phyloP scores from a whole-genome alignment of 805 yeast species.

The Candida germanica region DNA sequence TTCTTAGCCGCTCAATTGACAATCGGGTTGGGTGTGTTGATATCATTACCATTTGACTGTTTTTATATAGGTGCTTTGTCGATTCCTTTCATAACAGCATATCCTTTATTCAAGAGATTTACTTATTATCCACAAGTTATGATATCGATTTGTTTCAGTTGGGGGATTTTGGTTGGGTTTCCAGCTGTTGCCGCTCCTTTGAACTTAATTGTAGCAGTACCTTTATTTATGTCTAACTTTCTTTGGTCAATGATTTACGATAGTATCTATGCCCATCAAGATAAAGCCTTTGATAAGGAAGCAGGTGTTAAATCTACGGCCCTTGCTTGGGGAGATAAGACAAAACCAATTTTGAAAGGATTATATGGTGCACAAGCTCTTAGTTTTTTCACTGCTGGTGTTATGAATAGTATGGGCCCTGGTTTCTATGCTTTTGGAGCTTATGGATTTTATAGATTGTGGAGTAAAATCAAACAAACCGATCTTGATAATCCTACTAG shows the following conservation, averaged over 20 bases:
- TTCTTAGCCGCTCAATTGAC: constrained; percentile 73
- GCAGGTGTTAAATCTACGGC: constrained; percentile 97
- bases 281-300: constrained; percentile 76
- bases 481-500: constrained; percentile 73
- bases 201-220: constrained; percentile 70
- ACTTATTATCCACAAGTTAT: constrained; percentile 93
- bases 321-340: constrained; percentile 82
- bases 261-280: constrained; percentile 97
- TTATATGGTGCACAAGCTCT: constrained; percentile 67
- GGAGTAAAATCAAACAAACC: constrained; percentile 66
- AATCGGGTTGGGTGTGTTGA: constrained; percentile 69
- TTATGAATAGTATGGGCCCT: constrained; percentile 79
- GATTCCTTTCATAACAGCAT: constrained; percentile 73
- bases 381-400: constrained; percentile 64
- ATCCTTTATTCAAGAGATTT: constrained; percentile 91
- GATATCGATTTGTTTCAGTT: constrained; percentile 78
- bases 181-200: constrained; percentile 90
- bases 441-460: constrained; percentile 66
- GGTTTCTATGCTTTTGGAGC: constrained; percentile 69
- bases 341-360: constrained; percentile 66
- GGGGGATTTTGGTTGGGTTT: constrained; percentile 93
- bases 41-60: constrained; percentile 75
- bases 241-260: constrained; percentile 96
- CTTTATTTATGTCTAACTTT: constrained; percentile 72
- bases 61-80: constrained; percentile 81